Evolutionary conservation across 2,329 filamentous ascomycete genomes (phyloP).

Genomic region (Fusarium protoensiforme): DNA sequence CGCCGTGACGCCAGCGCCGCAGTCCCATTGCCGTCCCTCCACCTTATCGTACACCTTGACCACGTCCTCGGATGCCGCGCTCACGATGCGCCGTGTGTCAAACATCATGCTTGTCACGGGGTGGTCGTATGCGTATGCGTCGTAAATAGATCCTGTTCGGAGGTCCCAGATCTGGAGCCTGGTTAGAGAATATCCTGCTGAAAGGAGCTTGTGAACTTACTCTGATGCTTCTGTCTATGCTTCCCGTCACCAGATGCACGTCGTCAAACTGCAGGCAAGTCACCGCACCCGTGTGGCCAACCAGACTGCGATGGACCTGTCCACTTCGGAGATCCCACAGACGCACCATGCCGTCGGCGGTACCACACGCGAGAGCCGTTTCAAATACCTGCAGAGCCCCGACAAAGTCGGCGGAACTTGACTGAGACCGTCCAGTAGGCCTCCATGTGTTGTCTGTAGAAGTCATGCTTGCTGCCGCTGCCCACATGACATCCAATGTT

Average conservation of each 20-base stretch:
- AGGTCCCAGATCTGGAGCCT: slow-evolving; percentile 93
- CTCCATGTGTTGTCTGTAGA: slow-evolving; percentile 76
- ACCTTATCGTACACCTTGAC: slow-evolving; percentile 99
- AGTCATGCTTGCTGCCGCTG: slow-evolving; percentile 79
- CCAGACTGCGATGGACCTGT: slow-evolving; percentile 94
- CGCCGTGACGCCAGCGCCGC: slow-evolving; percentile 81
- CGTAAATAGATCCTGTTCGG: slow-evolving; percentile 92
- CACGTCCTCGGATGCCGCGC: slow-evolving; percentile 90
- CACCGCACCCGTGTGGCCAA: slow-evolving; percentile 94
- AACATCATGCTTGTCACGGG: slow-evolving; percentile 98
- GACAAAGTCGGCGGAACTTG: slow-evolving; percentile 86
- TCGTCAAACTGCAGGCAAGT: slow-evolving; percentile 97
- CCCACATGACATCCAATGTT: slow-evolving; percentile 97
- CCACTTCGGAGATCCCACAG: slow-evolving; percentile 97
- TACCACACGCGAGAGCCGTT: slow-evolving; percentile 93
- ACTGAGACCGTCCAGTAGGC: slow-evolving; percentile 70
- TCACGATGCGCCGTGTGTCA: slow-evolving; percentile 87
- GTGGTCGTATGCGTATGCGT: slow-evolving; percentile 95
- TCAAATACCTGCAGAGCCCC: slow-evolving; percentile 96
- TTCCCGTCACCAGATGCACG: slow-evolving; percentile 92
- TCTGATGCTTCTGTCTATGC: slow-evolving; percentile 90
- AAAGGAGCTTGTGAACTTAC: slow-evolving; percentile 65
- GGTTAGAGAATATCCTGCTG: slow-evolving; percentile 36
- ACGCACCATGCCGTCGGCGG: slow-evolving; percentile 95
- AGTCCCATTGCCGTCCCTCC: slow-evolving; percentile 96